Evolutionary conservation across 805 yeast species (phyloP).

Genomic region (Candida chauliodis): DNA sequence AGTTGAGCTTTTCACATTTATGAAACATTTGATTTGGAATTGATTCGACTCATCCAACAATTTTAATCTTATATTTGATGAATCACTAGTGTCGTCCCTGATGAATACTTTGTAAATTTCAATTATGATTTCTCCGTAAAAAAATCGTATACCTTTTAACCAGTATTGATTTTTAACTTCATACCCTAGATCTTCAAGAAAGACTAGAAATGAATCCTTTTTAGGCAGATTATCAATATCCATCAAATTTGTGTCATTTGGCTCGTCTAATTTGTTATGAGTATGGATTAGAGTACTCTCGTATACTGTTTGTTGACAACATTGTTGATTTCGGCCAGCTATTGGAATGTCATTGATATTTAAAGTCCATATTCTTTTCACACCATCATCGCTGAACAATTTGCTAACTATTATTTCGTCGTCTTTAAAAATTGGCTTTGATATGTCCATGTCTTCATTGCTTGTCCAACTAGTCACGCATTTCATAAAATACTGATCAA

Average conservation of each 20-base stretch:
- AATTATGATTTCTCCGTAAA: constrained; percentile 57
- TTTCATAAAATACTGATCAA: constrained; percentile 51
- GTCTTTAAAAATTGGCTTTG: constrained; percentile 21
- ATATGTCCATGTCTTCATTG: constrained; percentile 22
- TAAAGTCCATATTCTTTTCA: constrained; percentile 51
- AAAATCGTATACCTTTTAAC: constrained; percentile 58
- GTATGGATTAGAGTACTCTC: constrained; percentile 54
- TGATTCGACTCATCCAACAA: constrained; percentile 51
- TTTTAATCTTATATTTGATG: constrained; percentile 26
- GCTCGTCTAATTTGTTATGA: constrained; percentile 30
- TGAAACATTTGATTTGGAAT: constrained; percentile 59
- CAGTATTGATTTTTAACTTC: constrained; percentile 58
- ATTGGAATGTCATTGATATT: constrained; percentile 71
- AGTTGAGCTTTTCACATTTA: constrained; percentile 68
- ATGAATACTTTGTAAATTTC: constrained; percentile 51
- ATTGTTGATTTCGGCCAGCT: constrained; percentile 62
- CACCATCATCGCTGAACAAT: constrained; percentile 18
- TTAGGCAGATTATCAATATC: constrained; percentile 3
- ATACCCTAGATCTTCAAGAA: constrained; percentile 68
- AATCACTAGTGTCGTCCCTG: constrained; percentile 24
- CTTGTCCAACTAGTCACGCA: constrained; percentile 48
- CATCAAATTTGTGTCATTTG: constrained; percentile 6
- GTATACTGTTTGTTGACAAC: constrained; percentile 61
- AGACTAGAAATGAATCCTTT: constrained; percentile 37
- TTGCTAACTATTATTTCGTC: constrained; percentile 18